phyloP scores from a whole-genome alignment of 108 stramenopile species.

The Nitzschia inconspicua region DNA sequence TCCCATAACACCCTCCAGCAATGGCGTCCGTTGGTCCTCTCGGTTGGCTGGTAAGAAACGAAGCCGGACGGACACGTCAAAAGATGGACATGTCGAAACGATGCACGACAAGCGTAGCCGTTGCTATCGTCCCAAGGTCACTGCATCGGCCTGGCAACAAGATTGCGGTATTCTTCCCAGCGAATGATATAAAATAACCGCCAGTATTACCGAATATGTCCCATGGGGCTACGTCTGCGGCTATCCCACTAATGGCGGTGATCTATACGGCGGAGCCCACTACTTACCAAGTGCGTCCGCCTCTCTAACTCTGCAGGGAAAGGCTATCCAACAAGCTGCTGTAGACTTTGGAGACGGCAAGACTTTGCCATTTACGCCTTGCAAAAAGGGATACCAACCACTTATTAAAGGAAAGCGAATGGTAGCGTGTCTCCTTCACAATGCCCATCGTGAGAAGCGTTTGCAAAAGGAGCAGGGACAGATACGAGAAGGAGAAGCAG shows the following conservation, averaged over 20 bases:
- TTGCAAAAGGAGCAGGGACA: slow-evolving; percentile 41
- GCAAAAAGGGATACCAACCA: slow-evolving; percentile 80
- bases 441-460: slow-evolving; percentile 51
- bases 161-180: slow-evolving; percentile 83
- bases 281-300: slow-evolving; percentile 66
- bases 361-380: slow-evolving; percentile 78
- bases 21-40: no score
- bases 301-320: slow-evolving; percentile 67
- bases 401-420: slow-evolving; percentile 35
- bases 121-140: slow-evolving; percentile 56
- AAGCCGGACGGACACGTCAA: no score
- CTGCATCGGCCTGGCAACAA: slow-evolving; percentile 38
- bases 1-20: no score
- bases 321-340: slow-evolving; percentile 62
- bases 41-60: no score
- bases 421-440: slow-evolving; percentile 83
- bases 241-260: slow-evolving; percentile 57
- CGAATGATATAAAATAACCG: slow-evolving; percentile 81
- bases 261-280: slow-evolving; percentile 85
- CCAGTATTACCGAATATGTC: slow-evolving; percentile 53
- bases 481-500: slow-evolving; percentile 68
- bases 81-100: no score
- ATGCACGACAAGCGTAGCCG: no score
- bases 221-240: slow-evolving; percentile 88
- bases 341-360: slow-evolving; percentile 66